phyloP scores from a whole-genome alignment of 1,284 basidiomycete genomes.

The Cutaneotrichosporon mucoides region DNA sequence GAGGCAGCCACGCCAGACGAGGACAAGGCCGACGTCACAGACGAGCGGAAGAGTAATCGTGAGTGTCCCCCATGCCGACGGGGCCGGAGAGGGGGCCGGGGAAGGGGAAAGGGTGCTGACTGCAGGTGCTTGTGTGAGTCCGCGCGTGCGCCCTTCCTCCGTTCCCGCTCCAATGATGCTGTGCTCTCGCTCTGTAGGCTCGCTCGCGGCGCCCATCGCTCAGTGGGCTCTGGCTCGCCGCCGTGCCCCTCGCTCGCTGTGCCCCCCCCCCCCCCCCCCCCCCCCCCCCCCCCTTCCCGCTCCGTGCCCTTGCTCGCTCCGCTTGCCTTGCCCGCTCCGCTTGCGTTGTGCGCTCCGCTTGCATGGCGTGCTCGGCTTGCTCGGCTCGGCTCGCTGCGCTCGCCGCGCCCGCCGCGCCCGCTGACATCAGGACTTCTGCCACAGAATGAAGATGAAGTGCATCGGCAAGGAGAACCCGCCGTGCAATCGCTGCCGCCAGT shows the following conservation, averaged over 20 bases:
- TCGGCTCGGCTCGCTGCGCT: neutral
- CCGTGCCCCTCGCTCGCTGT: no score
- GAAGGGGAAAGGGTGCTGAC: neutral
- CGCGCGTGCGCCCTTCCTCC: neutral
- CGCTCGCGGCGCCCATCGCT: no score
- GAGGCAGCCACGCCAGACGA: neutral
- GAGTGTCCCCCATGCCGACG: neutral
- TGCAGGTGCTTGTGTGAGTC: slow-evolving; percentile 7
- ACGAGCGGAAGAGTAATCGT: slow-evolving; percentile 5
- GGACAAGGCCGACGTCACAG: neutral
- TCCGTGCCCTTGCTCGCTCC: no score
- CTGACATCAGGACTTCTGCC: slow-evolving; percentile 9
- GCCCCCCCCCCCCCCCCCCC: neutral
- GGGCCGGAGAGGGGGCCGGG: neutral
- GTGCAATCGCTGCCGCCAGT: slow-evolving; percentile 35
- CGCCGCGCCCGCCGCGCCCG: no score
- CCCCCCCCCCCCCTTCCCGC: neutral
- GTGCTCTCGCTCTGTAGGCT: no score
- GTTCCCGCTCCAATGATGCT: no score
- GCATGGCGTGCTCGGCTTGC: no score
- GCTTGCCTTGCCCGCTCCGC: no score
- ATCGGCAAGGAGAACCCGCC: slow-evolving; percentile 70
- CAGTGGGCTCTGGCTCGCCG: no score
- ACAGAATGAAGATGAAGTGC: slow-evolving; percentile 55
- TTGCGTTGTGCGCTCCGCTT: no score